Evolutionary conservation across 2,329 filamentous ascomycete genomes (phyloP).

Genomic region (Beauveria rudraprayagi): DNA sequence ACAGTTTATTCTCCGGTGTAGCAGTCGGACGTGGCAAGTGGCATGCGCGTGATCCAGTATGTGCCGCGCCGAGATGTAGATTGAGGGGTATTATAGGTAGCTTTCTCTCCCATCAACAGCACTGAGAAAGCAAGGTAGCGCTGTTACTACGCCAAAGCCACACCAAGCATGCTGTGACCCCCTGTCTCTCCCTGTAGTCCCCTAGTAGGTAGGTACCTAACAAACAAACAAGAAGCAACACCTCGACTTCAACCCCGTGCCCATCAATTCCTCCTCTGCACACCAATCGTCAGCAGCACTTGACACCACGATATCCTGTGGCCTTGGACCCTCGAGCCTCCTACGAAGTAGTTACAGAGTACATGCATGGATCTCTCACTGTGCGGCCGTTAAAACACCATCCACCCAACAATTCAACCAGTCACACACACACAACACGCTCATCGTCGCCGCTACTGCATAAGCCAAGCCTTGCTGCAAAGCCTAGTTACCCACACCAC

Average conservation of each 20-base stretch:
- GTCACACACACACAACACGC: not conserved
- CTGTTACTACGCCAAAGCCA: not conserved
- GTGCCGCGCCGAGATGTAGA: not conserved
- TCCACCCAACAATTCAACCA: conserved; percentile 5
- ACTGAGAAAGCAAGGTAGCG: not conserved
- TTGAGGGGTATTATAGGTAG: not conserved
- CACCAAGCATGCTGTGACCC: not conserved
- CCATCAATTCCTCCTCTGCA: not conserved
- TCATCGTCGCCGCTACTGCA: not conserved
- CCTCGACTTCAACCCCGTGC: not conserved
- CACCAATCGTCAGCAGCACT: not conserved
- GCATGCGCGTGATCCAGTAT: not conserved
- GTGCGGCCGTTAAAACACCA: not conserved
- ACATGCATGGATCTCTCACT: not conserved
- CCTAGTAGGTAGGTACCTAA: not conserved
- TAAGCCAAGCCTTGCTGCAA: not conserved
- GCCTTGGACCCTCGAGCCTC: not conserved
- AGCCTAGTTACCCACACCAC: conserved; percentile 4
- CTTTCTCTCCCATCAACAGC: too few species aligned
- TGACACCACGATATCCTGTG: not conserved
- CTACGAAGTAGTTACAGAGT: not conserved
- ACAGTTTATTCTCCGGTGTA: not conserved
- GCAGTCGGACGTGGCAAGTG: not conserved
- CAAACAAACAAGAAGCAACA: not conserved
- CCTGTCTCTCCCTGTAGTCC: not conserved